These are phyloP conservation scores for Trichophyton schoenleinii DNA, from an alignment of 2,329 filamentous ascomycete species.

Conservation along the genomic window DNA sequence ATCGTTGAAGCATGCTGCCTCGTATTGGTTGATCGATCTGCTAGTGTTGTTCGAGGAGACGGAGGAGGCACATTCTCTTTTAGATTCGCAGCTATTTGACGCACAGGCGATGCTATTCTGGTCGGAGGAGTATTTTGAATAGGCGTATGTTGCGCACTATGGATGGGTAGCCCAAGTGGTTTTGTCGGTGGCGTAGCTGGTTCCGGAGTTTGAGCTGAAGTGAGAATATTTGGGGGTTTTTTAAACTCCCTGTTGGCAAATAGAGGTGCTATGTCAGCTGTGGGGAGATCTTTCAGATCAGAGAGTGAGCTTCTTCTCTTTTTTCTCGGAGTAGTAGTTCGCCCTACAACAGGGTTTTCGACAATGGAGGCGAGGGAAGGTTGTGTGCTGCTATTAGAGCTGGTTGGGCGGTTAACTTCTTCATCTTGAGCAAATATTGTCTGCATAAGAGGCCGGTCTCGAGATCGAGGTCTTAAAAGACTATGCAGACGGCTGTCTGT, in stretches of 20 bases:
- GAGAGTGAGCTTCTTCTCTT: conserved; percentile 87
- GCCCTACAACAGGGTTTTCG: conserved; percentile 38
- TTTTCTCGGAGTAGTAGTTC: conserved; percentile 43
- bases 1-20: conserved; percentile 21
- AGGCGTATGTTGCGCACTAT: not conserved
- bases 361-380: conserved; percentile 40
- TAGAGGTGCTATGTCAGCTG: conserved; percentile 37
- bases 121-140: conserved; percentile 14
- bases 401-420: conserved; percentile 32
- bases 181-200: conserved; percentile 8
- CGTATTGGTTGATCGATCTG: conserved; percentile 24
- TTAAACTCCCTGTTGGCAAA: conserved; percentile 24
- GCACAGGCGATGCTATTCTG: conserved; percentile 19
- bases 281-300: conserved; percentile 62
- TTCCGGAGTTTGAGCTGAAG: conserved; percentile 14
- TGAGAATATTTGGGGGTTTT: conserved; percentile 28
- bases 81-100: conserved; percentile 10
- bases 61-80: conserved; percentile 31
- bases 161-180: not conserved
- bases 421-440: conserved; percentile 39
- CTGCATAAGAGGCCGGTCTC: conserved; percentile 41
- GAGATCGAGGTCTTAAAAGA: conserved; percentile 42
- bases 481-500: conserved; percentile 40
- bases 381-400: conserved; percentile 35
- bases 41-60: conserved; percentile 22